Percentiles rank a stretch among this genome's conserved stretches.
Evolutionary conservation across 208 protist genomes (phyloP).

Genomic region (Leishmania tarentolae): DNA sequence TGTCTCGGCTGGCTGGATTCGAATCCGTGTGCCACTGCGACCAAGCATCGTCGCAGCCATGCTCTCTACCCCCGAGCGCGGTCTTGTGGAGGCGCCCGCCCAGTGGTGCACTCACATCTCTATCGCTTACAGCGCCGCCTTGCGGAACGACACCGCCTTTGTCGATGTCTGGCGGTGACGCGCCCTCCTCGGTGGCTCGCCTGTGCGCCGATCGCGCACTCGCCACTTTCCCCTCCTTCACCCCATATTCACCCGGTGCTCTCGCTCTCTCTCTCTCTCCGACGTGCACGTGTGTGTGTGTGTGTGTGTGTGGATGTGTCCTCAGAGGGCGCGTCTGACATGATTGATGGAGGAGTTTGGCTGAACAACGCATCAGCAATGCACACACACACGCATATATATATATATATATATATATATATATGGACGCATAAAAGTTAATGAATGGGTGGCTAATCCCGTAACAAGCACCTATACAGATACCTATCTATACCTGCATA

Average conservation of each 20-base stretch:
- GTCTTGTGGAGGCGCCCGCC: not conserved
- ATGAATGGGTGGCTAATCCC: not conserved
- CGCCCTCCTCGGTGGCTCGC: not conserved
- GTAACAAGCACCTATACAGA: not conserved
- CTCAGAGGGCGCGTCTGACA: not conserved
- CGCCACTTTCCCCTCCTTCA: not conserved
- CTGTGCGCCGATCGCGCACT: not conserved
- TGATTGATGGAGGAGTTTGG: not conserved
- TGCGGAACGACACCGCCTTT: conserved; percentile 62
- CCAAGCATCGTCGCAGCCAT: conserved; percentile 40
- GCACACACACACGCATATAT: not conserved
- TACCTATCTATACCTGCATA: not conserved
- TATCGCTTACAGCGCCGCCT: conserved; percentile 53
- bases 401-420: no score
- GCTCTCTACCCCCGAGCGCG: not conserved
- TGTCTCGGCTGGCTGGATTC: conserved; percentile 31
- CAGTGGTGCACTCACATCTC: conserved; percentile 33
- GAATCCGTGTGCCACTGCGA: conserved; percentile 56
- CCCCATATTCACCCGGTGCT: not conserved
- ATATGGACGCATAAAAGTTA: not conserved
- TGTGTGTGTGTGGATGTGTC: not conserved
- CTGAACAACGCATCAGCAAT: not conserved
- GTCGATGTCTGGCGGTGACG: conserved; percentile 36
- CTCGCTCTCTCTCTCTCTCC: not conserved
- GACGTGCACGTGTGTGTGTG: not conserved